Base-by-base conservation (phyloP, 2,329 filamentous ascomycete genomes). In the Trichoderma asperellum region DNA sequence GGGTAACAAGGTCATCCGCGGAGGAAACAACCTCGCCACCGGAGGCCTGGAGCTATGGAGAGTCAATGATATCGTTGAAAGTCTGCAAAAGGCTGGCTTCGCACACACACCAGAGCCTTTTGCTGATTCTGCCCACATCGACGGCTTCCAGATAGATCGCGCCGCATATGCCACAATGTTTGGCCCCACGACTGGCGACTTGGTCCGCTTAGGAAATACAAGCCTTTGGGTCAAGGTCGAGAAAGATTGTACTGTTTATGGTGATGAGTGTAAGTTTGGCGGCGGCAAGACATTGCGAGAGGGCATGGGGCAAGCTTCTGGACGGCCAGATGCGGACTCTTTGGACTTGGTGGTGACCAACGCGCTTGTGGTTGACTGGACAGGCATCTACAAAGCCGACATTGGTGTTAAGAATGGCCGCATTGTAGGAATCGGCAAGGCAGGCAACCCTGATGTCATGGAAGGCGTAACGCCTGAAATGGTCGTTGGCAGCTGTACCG, bases 371-470 rank as follows among this genome's bases (percentile, higher is more conserved):
- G 86, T 98, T 24, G 95, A 98, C 81, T 96, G 91, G 87, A 91
- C 87, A 1, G 95, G 95, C 59, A 97, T 98, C 76, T 96, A 93
- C 85, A 98, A 98, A 82, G 95, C 94, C 6, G 95, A 98, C 79
- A 97, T 98, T 77, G 95, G 95, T 34, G 90, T 98, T 79, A 97
- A 96, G 79, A 81, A 94, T 73, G 94, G 95, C 2, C 78, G 91
- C 49, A 97, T 98, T 75, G 90, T 91, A 34, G 95, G 89, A 0
- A 95, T 98, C 74, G 95, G 95, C 70, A 97, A 98, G 81, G 93
- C 95, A 18, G 95, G 95, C 24, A 98, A 97, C 76, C 95, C 95
- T n/a, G 95, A 98, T 80, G 89, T 97, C 58, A 97, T 97, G 95
- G 91, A 96, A 37, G 92, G 92, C 5, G 93, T 98, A 7, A 85